Evolutionary conservation across 2,329 filamentous ascomycete genomes (phyloP), one percentile per base, ranked within the genome.

Genomic region (Madurella mycetomatis): DNA sequence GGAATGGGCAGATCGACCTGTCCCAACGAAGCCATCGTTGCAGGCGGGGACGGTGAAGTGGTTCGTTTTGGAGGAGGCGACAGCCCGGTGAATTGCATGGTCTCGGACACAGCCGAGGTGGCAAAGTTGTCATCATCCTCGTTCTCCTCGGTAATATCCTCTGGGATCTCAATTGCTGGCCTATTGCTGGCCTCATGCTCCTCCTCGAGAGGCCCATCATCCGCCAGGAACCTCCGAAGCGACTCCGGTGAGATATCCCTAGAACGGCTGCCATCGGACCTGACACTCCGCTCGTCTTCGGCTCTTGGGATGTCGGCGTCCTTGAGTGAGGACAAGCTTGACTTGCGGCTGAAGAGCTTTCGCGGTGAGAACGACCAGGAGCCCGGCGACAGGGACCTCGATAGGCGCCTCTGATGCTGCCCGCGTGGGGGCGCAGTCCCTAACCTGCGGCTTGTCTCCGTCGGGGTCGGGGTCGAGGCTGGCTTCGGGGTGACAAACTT

Each of bases 401-500:
- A 65, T 2, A 70, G 70, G n/a, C 70, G 67, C 59, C 71, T 71
- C 49, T 70, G 67, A 11, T 64, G 62, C 30, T 69, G 66, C 19
- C 63, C 60, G 12, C 64, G 64, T n/a, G 65, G 55, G 17, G 67
- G 64, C 15, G 71, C 64, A 34, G 71, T 69, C 41, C 66, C 60
- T 46, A 70, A 48, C 18, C 68, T 58, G 17, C 69, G 69, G 39
- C 67, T 72, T 17, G 72, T 66, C 53, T 73, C 65, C 44, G 82
- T 74, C 59, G 75, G 73, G 15, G 75, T 73, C 1, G 77, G 73
- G 17, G 75, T 73, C 1, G 76, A 73, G 17, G 79, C 77, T 18
- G 83, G 81, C 50, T 85, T 78, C 11, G 87, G 89, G 32, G 86
- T 83, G 62, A 83, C 76, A 67, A 85, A 95, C 66, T 87, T 90